Base-by-base conservation (phyloP, 1,139 yeast species). In the Neolecta irregularis region DNA sequence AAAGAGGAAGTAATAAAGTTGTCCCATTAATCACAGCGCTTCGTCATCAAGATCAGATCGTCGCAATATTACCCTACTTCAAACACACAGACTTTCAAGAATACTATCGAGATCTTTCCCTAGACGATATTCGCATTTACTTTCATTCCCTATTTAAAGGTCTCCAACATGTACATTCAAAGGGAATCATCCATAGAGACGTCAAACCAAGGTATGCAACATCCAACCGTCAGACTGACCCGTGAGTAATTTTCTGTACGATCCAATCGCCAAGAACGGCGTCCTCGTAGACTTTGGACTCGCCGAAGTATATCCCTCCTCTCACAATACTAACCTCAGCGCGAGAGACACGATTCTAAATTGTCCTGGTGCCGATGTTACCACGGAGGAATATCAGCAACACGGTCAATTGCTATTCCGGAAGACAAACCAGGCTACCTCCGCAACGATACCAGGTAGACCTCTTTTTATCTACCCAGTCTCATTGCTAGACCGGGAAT, bases 211-310 rank as follows among this genome's bases (percentile, higher is more conserved):
- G 48, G 44, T 43, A 39, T n/a, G 36, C 8, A 12, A 6, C 7
- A 9, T 16, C 19, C 20, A 13, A 24, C 13, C 6, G 31, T 16
- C 25, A 16, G 30, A 33, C 7, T 6, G 17, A n/a, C 33, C 23
- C 38, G 7, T 16, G 15, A 44, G 50, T 3, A 83, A 83, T 54
- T 85, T 83, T 52, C 55, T 83, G 25, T 83, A 75, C 56, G 79
- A 83, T 52, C 77, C 81, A 2, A 67, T 68, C 46, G 67, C 70
- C 35, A 74, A 81, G 18, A 65, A 69, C 35, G 96, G 96, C 2
- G 91, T 80, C 1, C 60, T 83, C 36, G 94, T 83, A 4, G 96
- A 83, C 58, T 83, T 83, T 60, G 96, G 96, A 1, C 62, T 83
- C 38, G 95, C 95, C 1, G 95, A 83, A 37, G 45, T 41, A 31